These are phyloP conservation scores for Aspergillus sp. DNA, from an alignment of 2,329 filamentous ascomycete species.

Conservation along the genomic window DNA sequence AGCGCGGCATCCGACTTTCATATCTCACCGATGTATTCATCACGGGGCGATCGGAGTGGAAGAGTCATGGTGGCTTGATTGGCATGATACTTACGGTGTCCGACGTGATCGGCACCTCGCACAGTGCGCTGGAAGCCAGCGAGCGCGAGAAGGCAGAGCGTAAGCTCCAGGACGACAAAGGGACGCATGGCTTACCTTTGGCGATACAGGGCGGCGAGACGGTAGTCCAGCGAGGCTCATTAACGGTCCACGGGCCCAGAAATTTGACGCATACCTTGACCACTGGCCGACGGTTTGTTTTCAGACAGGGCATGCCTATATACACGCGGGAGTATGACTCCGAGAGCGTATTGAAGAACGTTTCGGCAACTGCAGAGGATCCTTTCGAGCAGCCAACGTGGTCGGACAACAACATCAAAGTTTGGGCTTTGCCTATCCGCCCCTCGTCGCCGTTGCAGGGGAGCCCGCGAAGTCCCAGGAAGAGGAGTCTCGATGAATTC, in stretches of 20 bases:
- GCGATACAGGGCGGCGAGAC: slow-evolving; percentile 26
- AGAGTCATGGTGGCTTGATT: slow-evolving; percentile 74
- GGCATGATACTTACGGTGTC: slow-evolving; percentile 84
- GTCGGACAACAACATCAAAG: slow-evolving; percentile 72
- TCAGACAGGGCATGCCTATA: slow-evolving; percentile 79
- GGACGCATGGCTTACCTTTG: slow-evolving; percentile 25
- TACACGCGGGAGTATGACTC: slow-evolving; percentile 64
- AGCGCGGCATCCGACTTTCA: slow-evolving; percentile 64
- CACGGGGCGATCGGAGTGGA: slow-evolving; percentile 74
- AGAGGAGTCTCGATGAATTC: slow-evolving; percentile 53
- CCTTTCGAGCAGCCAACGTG: slow-evolving; percentile 61
- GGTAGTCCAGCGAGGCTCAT: slow-evolving; percentile 30
- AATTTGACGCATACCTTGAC: slow-evolving; percentile 80
- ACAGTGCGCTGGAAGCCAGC: slow-evolving; percentile 45
- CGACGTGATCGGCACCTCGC: slow-evolving; percentile 57
- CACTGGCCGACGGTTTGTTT: slow-evolving; percentile 80
- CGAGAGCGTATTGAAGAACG: slow-evolving; percentile 27
- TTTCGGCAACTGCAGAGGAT: slow-evolving; percentile 18
- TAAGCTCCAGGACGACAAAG: slow-evolving; percentile 16
- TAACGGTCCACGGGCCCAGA: slow-evolving; percentile 74
- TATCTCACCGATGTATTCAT: slow-evolving; percentile 78
- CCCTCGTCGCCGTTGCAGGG: slow-evolving; percentile 17
- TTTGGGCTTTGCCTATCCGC: slow-evolving; percentile 75
- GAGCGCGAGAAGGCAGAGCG: slow-evolving; percentile 39
- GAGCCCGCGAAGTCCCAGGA: slow-evolving; percentile 38